These are phyloP conservation scores for Sporothrix globosa DNA, from an alignment of 2,329 filamentous ascomycete species.

Conservation along the genomic window DNA sequence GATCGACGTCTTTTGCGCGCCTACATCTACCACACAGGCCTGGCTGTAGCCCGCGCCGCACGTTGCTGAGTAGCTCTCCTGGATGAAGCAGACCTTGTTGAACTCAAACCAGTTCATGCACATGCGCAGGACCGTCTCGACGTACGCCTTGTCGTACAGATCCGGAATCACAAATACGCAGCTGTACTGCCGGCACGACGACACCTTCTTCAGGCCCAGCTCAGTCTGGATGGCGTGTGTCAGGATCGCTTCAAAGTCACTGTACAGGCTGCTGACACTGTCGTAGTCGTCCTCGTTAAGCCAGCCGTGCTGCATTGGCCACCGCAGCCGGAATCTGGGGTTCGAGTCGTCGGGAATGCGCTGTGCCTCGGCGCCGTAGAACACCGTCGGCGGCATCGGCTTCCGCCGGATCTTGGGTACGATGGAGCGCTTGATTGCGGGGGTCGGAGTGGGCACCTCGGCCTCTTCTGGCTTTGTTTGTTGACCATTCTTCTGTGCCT, in stretches of 20 bases:
- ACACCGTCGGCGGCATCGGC: conserved; percentile 58
- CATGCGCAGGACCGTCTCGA: conserved; percentile 80
- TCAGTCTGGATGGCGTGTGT: conserved; percentile 87
- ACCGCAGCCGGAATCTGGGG: conserved; percentile 88
- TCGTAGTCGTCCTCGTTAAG: conserved; percentile 89
- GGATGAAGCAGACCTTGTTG: conserved; percentile 86
- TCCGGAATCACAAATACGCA: conserved; percentile 98
- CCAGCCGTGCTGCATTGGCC: conserved; percentile 85
- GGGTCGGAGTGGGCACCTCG: neutral
- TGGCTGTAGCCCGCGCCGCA: conserved; percentile 95
- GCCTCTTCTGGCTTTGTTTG: neutral
- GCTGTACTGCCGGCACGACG: conserved; percentile 86
- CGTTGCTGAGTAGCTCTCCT: conserved; percentile 91
- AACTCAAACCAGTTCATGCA: conserved; percentile 90
- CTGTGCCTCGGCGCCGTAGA: conserved; percentile 79
- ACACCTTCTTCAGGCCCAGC: conserved; percentile 74
- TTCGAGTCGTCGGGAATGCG: conserved; percentile 87
- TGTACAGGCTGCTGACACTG: conserved; percentile 76
- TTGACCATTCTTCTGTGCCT: conserved; percentile 4
- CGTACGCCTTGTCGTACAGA: conserved; percentile 91
- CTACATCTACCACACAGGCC: conserved; percentile 93
- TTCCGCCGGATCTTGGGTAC: neutral
- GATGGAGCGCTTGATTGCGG: neutral
- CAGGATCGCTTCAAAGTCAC: conserved; percentile 85
- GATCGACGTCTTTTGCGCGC: conserved; percentile 95